Base-by-base conservation (phyloP, 129 eudicot species). In the carrot (Daucus carota) region DNA sequence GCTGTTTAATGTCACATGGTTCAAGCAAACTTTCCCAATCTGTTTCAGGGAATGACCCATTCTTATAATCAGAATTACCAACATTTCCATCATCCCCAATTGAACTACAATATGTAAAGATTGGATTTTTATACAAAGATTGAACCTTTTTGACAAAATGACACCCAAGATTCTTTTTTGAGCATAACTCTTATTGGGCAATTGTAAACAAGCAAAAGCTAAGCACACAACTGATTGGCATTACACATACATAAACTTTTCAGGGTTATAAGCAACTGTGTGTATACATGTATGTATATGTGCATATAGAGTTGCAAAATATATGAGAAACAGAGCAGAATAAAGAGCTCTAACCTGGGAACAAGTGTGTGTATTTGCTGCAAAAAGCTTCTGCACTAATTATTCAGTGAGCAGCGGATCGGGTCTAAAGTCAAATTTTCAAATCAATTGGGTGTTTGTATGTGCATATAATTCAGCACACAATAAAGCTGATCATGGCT, bases 1-100 rank as follows among this genome's bases (percentile, higher is more conserved):
- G 94, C 81, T 89, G 85, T 78, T 89, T 83, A 12, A 95, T 80
- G 43, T 95, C 96, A 72, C 89, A 95, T 47, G 97, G 97, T 70
- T 89, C 88, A 54, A 95, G 89, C 72, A 95, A 83, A 46, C 70
- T 85, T 54, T 83, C 96, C 98, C 98, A 94, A 36, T 94, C 93
- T 8, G 87, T 87, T 74, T 85, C 92, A 73, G 83, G 82, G 26
- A 83, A 83, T 46, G 85, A 73, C 71, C 73, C 76, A 69, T 47
- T 73, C 47, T 44, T 81, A 34, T 38, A 60, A n/a, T 47, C 28
- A 65, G 20, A 28, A 38, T 0, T 34, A 78, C 52, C 14, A 36
- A 62, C 3, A 52, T 57, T 76, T 31, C 72, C 76, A 69, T 77
- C 70, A 75, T 40, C 57, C 18, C 41, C 40, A 22, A 82, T 77